phyloP scores from a whole-genome alignment of 257 asterid species.

The Paraleonurus japonicus region DNA sequence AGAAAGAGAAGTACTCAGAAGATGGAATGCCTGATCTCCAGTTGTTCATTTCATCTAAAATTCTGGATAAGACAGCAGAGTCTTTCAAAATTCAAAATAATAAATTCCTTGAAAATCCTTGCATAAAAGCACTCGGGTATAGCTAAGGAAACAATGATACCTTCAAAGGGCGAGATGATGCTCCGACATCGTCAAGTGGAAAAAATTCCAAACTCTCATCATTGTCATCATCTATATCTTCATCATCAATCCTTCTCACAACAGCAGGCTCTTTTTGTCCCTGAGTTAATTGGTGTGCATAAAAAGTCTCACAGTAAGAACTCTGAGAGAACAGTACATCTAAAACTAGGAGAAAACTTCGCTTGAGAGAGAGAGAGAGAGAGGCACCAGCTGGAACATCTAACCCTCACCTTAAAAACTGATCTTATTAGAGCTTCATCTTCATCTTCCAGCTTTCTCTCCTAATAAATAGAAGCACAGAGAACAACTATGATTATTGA shows the following conservation, averaged over 20 bases:
- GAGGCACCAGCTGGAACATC: neutral
- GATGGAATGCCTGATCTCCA: neutral
- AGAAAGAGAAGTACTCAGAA: neutral
- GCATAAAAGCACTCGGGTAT: neutral
- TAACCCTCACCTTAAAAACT: constrained; percentile 47
- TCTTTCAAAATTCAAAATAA: neutral
- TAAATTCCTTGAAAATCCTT: neutral
- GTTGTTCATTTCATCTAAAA: too few relatives aligned
- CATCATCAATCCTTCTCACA: constrained; percentile 57
- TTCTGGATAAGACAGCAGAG: neutral
- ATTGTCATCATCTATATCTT: constrained; percentile 49
- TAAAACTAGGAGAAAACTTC: neutral
- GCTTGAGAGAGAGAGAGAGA: neutral
- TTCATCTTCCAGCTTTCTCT: constrained; percentile 57
- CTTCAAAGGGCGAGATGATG: constrained; percentile 41
- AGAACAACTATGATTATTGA: too few relatives aligned
- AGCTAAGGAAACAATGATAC: constrained; percentile 24
- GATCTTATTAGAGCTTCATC: constrained; percentile 75
- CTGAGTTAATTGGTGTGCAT: constrained; percentile 29
- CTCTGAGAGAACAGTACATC: neutral
- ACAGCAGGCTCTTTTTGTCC: constrained; percentile 45
- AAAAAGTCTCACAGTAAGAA: constrained; percentile 9
- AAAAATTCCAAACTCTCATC: constrained; percentile 33
- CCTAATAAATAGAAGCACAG: constrained; percentile 36
- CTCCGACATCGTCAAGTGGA: constrained; percentile 26